Percentiles rank a stretch among this genome's conserved stretches.
phyloP scores from a whole-genome alignment of 345 rosid species.

The Boechera divaricarpa region DNA sequence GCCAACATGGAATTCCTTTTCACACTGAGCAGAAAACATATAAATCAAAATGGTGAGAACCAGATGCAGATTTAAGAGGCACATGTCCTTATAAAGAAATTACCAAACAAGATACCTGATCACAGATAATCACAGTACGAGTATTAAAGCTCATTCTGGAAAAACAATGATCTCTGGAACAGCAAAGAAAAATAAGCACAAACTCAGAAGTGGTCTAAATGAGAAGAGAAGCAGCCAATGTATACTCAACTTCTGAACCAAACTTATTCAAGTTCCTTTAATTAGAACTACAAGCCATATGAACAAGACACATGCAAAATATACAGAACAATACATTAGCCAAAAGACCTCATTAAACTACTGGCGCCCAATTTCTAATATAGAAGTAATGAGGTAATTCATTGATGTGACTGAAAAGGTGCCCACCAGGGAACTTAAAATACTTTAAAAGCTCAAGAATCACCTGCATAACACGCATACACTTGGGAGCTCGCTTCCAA shows the following conservation, averaged over 20 bases:
- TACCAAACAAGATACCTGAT: conserved; percentile 64
- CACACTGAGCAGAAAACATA: conserved; percentile 60
- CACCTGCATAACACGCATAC: conserved; percentile 97
- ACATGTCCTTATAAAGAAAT: conserved; percentile 3
- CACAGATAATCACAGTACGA: conserved; percentile 87
- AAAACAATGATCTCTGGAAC: conserved; percentile 75
- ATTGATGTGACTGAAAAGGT: conserved; percentile 3
- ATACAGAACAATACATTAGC: background rate
- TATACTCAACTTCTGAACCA: conserved; percentile 18
- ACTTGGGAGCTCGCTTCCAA: conserved; percentile 62
- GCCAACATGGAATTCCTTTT: conserved; percentile 94
- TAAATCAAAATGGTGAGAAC: conserved; percentile 29
- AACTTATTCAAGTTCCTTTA: conserved; percentile 1
- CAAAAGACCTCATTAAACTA: background rate
- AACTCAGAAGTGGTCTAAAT: conserved; percentile 5
- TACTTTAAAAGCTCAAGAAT: conserved; percentile 14
- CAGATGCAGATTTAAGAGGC: conserved; percentile 26
- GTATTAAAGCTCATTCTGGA: conserved; percentile 71
- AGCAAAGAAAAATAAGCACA: conserved; percentile 23
- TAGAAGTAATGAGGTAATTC: background rate
- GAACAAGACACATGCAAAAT: background rate
- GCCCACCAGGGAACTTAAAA: background rate
- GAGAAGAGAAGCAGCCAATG: conserved; percentile 20
- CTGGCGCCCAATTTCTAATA: background rate
- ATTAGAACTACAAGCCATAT: background rate